Base-by-base conservation (phyloP, 2,329 filamentous ascomycete species). In the Bimuria novae-zelandiae region DNA sequence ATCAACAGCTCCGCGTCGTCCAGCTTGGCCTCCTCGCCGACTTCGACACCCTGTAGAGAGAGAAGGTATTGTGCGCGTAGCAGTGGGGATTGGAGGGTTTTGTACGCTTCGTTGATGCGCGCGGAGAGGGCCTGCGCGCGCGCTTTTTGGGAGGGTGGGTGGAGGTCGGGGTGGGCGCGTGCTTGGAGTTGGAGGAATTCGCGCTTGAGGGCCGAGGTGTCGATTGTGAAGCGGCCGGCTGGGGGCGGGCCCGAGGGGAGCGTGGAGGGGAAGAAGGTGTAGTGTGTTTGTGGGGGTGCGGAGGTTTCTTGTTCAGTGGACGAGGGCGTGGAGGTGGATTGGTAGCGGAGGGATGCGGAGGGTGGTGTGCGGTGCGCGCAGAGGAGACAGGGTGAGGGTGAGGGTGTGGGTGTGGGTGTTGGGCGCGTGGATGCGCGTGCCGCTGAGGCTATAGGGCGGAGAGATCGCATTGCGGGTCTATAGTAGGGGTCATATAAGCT, bases 51-150 rank as follows among this genome's bases (percentile, higher is more conserved):
- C 35, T 87, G 82, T 45, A 88, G 77, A 3, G 77, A 75, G 0
- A 97, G 82, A 5, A 97, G 77, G 71, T 97, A 96, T 72, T 97
- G 91, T n/a, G 93, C 92, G 21, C 94, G 85, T 42, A 84, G 75
- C 11, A 99, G 79, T 14, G 94, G 92, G 62, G 88, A 84, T 44
- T 84, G 79, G 0, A 99, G 83, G 2, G 92, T 96, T 67, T 85
- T 88, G 81, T 95, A 97, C 0, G 94, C 94, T 61, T 92, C 88
- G 79, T 97, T 97, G 73, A 97, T 92, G 22, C 84, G 82, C 7
- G 90, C 84, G 8, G 89, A 94, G n/a, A 87, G 79, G 0, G 86
- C 89, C 73, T 95, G 90, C 17, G 92, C 91, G 42, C 82, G 78
- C 35, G 77, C 75, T 63, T 85, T 85, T 32, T 77, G 68, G 3